Evolutionary conservation across 495 filamentous ascomycete genomes (phyloP).

Genomic region (Hapsidospora chrysogenum): DNA sequence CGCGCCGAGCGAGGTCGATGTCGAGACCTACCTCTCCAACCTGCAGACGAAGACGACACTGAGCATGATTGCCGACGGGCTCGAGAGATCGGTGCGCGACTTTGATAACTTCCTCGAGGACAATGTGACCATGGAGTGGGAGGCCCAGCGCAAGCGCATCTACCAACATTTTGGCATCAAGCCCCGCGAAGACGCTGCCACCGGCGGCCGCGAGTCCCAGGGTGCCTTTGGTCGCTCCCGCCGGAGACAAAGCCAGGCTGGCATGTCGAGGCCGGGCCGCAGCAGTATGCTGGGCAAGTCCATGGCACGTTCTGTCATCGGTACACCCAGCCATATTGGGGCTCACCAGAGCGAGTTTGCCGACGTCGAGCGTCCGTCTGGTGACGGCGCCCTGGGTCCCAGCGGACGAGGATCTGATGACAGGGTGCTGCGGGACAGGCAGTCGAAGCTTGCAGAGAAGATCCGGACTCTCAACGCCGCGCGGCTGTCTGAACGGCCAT

Average conservation of each 20-base stretch:
- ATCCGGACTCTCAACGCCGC: slow-evolving; percentile 59
- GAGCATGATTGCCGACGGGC: slow-evolving; percentile 75
- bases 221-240: slow-evolving; percentile 36
- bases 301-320: slow-evolving; percentile 65
- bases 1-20: slow-evolving; percentile 44
- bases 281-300: slow-evolving; percentile 49
- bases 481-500: slow-evolving; percentile 44
- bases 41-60: slow-evolving; percentile 81
- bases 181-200: slow-evolving; percentile 34
- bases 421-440: slow-evolving; percentile 61
- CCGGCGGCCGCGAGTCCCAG: slow-evolving; percentile 39
- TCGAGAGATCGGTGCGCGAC: slow-evolving; percentile 70
- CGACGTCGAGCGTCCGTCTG: slow-evolving; percentile 43
- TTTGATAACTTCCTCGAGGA: slow-evolving; percentile 89
- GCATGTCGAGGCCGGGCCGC: slow-evolving; percentile 15
- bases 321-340: slow-evolving; percentile 45
- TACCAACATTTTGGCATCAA: slow-evolving; percentile 92
- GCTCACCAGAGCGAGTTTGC: slow-evolving; percentile 42
- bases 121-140: slow-evolving; percentile 89
- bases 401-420: too few relatives aligned
- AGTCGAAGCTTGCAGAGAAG: slow-evolving; percentile 57
- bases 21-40: slow-evolving; percentile 65
- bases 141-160: slow-evolving; percentile 75
- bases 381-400: too few relatives aligned
- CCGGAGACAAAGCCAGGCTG: slow-evolving; percentile 25